phyloP scores from a whole-genome alignment of 1,284 basidiomycete genomes.

The Apiotrichum mycotoxinovorans region DNA sequence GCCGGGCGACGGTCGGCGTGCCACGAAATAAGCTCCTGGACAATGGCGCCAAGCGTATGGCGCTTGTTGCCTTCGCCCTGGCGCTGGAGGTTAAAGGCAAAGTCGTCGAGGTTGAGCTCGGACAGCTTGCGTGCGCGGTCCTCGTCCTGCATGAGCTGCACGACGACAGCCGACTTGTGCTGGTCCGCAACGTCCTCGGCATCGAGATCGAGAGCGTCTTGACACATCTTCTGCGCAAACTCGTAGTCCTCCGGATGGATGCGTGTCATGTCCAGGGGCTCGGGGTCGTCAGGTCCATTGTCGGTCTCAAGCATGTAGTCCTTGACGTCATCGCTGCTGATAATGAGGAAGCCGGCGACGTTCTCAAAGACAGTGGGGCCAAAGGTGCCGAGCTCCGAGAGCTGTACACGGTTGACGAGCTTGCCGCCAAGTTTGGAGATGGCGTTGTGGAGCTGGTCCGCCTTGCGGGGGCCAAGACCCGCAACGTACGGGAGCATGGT shows the following conservation, averaged over 20 bases:
- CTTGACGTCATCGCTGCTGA: slow-evolving; percentile 66
- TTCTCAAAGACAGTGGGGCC: slow-evolving; percentile 87
- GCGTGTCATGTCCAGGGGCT: slow-evolving; percentile 91
- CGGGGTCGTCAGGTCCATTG: slow-evolving; percentile 63
- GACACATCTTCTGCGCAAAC: slow-evolving; percentile 96
- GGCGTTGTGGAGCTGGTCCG: slow-evolving; percentile 77
- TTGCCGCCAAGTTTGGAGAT: slow-evolving; percentile 67
- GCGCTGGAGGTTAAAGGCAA: slow-evolving; percentile 80
- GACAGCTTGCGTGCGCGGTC: slow-evolving; percentile 78
- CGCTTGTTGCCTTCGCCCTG: slow-evolving; percentile 77
- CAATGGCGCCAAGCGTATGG: slow-evolving; percentile 81
- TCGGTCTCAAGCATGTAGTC: slow-evolving; percentile 48
- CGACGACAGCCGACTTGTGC: slow-evolving; percentile 76
- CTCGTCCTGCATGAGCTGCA: slow-evolving; percentile 79
- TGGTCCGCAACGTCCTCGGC: slow-evolving; percentile 89
- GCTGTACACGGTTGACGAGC: slow-evolving; percentile 78
- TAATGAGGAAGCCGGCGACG: slow-evolving; percentile 83
- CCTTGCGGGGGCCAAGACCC: slow-evolving; percentile 93
- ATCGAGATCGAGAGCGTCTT: slow-evolving; percentile 90
- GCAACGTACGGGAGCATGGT: slow-evolving; percentile 84
- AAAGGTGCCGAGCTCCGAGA: slow-evolving; percentile 66
- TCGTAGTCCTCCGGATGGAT: slow-evolving; percentile 99
- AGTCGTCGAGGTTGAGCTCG: slow-evolving; percentile 93
- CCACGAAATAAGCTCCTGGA: slow-evolving; percentile 79
- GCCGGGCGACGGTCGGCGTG: slow-evolving; percentile 72